Evolutionary conservation across 805 yeast genomes (phyloP), one percentile per base, ranked within the genome.

Genomic region (Komagataella mondaviorum): DNA sequence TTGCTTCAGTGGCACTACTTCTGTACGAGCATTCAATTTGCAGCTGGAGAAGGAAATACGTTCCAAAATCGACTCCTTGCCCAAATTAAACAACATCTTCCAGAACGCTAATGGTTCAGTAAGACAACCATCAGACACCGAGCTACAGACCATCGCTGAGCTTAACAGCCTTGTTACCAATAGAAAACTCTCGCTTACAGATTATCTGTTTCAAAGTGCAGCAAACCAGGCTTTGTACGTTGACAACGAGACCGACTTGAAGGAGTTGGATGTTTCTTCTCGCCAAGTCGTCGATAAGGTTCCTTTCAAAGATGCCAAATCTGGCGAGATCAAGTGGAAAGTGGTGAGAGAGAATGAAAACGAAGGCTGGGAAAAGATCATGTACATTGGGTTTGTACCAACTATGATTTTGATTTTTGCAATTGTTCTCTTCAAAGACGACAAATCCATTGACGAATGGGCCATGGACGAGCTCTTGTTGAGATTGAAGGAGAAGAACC

Each of bases 321-420:
- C 87, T 16, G 95, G 95, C 44, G 84, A 81, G 60, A 76, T 86
- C 59, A 80, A 81, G 60, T 87, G 93, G 95, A 76, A 80, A 59
- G 69, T 86, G 52, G 80, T 88, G 48, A 75, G 93, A 55, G 88
- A 80, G 62, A 78, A 82, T 51, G 80, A 77, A 59, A 81, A 80
- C 62, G 95, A 87, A 69, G 95, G 95, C 49, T 87, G 95, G 95
- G 95, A 88, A 63, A 71, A 72, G 56, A 72, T 85, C 51, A 80
- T 82, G 59, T 86, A 82, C 69, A 83, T 76, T 65, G 70, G 82
- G 51, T 84, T 83, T 57, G 76, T 87, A 53, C 96, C 96, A 17
- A 80, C 81, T 23, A 71, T 84, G 62, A 69, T 78, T 49, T 70
- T 80, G 56, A 67, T 85, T 48, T 71, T 80, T 51, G 79, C 72